Evolutionary conservation across 1,139 yeast genomes (phyloP).

Genomic region (Pichia sp.): DNA sequence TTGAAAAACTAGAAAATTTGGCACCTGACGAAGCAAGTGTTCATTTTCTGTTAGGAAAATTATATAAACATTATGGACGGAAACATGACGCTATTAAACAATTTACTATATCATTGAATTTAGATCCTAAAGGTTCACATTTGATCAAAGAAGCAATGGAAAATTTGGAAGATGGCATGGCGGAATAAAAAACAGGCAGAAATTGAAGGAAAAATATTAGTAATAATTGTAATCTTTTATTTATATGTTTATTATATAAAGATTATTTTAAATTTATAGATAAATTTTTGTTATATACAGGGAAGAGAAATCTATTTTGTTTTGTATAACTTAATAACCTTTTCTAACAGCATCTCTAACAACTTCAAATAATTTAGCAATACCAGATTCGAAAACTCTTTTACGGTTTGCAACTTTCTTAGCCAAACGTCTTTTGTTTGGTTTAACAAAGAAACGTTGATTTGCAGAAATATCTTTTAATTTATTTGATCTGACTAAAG

Average conservation of each 20-base stretch:
- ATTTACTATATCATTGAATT: slow-evolving; percentile 81
- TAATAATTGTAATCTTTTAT: too few species aligned
- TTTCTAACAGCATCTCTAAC: slow-evolving; percentile 49
- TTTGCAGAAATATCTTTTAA: slow-evolving; percentile 32
- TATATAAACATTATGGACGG: slow-evolving; percentile 71
- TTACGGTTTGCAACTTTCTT: slow-evolving; percentile 41
- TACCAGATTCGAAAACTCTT: slow-evolving; percentile 41
- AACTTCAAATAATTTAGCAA: slow-evolving; percentile 39
- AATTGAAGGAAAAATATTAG: too few species aligned
- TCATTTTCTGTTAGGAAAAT: slow-evolving; percentile 81
- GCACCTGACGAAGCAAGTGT: slow-evolving; percentile 97
- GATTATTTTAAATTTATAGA: too few species aligned
- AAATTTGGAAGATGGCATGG: slow-evolving; percentile 26
- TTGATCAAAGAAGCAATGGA: slow-evolving; percentile 82
- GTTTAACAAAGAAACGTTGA: slow-evolving; percentile 43
- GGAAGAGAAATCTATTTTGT: too few species aligned
- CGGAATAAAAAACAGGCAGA: too few species aligned
- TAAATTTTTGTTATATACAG: too few species aligned
- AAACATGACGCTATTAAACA: slow-evolving; percentile 76
- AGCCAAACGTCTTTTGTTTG: slow-evolving; percentile 40
- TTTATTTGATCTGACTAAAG: slow-evolving; percentile 32
- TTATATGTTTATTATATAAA: too few species aligned
- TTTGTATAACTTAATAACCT: slow-evolving; percentile 38
- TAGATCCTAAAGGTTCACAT: slow-evolving; percentile 92
- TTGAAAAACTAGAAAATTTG: slow-evolving; percentile 61